Percentiles rank a stretch among this genome's conserved stretches.
Conservation (phyloP, 805 yeast genomes). For the Yamadazyma tumulicola region DNA sequence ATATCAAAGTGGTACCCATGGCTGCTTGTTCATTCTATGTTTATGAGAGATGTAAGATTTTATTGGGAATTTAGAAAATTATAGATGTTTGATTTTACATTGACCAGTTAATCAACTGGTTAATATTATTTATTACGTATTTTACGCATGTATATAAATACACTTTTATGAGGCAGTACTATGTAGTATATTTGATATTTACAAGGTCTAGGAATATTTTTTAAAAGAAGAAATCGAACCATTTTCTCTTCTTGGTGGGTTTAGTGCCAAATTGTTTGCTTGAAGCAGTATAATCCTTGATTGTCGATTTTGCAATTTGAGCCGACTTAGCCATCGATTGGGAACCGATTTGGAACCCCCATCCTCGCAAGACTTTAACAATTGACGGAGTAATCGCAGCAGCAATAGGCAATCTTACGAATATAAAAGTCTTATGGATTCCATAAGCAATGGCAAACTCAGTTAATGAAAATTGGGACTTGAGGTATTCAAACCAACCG, state of each 20-base stretch:
- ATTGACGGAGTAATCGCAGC: constrained; percentile 88
- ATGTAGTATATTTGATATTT: constrained; percentile 4
- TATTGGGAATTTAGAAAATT: constrained; percentile 49
- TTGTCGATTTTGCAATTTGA: constrained; percentile 25
- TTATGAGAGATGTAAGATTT: constrained; percentile 78
- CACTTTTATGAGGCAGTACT: constrained; percentile 4
- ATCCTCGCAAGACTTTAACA: constrained; percentile 57
- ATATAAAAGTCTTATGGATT: constrained; percentile 79
- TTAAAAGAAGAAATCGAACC: constrained; percentile 60
- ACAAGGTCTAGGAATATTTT: constrained; percentile 2
- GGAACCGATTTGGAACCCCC: constrained; percentile 79
- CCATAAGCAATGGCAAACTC: constrained; percentile 92
- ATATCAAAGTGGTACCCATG: constrained; percentile 94
- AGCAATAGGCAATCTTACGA: constrained; percentile 82
- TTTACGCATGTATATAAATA: constrained; percentile 7
- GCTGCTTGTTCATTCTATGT: constrained; percentile 94
- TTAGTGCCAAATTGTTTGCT: constrained; percentile 51
- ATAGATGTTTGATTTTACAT: not conserved
- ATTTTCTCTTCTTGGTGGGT: constrained; percentile 49
- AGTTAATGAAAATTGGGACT: constrained; percentile 55
- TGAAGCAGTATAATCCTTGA: constrained; percentile 40
- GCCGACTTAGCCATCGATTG: constrained; percentile 43
- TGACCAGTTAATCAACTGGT: not conserved
- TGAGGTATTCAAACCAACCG: constrained; percentile 11
- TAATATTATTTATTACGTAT: constrained; percentile 1